These are phyloP conservation scores for Chaetomiaceae sp. DNA, from an alignment of 2,329 filamentous ascomycete genomes.

Conservation along the genomic window DNA sequence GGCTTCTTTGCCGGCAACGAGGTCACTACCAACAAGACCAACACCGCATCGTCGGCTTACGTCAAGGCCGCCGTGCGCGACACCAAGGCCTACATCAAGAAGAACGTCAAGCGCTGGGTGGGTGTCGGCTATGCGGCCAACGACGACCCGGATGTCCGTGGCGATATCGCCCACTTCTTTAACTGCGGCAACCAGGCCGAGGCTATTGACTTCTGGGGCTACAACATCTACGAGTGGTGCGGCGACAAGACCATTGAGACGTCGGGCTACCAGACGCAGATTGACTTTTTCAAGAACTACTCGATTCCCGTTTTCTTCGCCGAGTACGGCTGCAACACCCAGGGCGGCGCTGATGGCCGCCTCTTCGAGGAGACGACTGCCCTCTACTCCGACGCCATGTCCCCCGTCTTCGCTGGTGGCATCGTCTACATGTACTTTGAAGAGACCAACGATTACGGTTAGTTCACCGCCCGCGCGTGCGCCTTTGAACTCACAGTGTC, in stretches of 20 bases:
- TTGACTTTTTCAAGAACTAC: conserved; percentile 81
- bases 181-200: conserved; percentile 67
- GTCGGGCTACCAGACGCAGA: conserved; percentile 78
- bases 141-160: conserved; percentile 79
- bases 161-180: conserved; percentile 83
- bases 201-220: conserved; percentile 95
- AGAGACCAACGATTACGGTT: conserved; percentile 82
- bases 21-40: conserved; percentile 82
- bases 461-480: conserved; percentile 18
- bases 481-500: background rate
- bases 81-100: conserved; percentile 87
- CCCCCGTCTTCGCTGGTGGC: conserved; percentile 81
- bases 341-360: conserved; percentile 55
- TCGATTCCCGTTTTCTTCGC: conserved; percentile 96
- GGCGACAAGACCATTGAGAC: conserved; percentile 68
- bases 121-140: conserved; percentile 95
- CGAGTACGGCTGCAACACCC: conserved; percentile 90
- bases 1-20: conserved; percentile 99
- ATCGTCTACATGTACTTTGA: conserved; percentile 99
- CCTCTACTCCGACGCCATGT: conserved; percentile 78
- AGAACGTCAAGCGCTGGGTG: conserved; percentile 68
- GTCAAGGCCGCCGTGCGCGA: conserved; percentile 98
- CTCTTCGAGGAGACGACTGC: conserved; percentile 78
- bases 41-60: conserved; percentile 84
- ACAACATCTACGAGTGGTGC: conserved; percentile 99